Evolutionary conservation across 2,329 filamentous ascomycete species (phyloP).

Genomic region (Aspergillus sp.): DNA sequence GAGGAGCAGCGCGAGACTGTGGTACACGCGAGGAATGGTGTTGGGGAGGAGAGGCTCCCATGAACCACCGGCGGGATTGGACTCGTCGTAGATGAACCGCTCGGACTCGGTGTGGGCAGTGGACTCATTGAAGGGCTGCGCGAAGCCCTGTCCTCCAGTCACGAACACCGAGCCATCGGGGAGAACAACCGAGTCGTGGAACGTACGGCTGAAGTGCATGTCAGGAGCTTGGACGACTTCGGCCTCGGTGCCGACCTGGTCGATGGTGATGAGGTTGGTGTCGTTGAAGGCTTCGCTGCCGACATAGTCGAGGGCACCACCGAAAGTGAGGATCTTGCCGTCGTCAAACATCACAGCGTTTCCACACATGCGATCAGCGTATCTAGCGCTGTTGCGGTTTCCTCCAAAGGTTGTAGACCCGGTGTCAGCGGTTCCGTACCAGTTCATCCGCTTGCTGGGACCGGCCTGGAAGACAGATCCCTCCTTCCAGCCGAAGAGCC

Average conservation of each 20-base stretch:
- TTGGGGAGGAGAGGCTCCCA: conserved; percentile 6
- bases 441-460: conserved; percentile 56
- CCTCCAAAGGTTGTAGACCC: no score
- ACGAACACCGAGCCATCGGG: conserved; percentile 52
- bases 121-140: conserved; percentile 49
- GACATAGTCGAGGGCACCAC: conserved; percentile 12
- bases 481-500: conserved; percentile 19
- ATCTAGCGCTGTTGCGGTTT: neutral
- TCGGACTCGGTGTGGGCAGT: conserved; percentile 39
- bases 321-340: conserved; percentile 34
- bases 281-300: conserved; percentile 43
- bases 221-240: conserved; percentile 27
- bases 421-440: conserved; percentile 50
- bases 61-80: no score
- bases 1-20: conserved; percentile 51
- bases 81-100: conserved; percentile 28
- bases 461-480: conserved; percentile 52
- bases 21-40: conserved; percentile 42
- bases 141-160: conserved; percentile 47
- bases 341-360: conserved; percentile 17
- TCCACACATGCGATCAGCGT: conserved; percentile 12
- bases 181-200: conserved; percentile 50
- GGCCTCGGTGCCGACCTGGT: conserved; percentile 17
- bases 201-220: conserved; percentile 44
- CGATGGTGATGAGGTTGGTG: conserved; percentile 54